These are phyloP conservation scores for Cyclotella atomus DNA, from an alignment of 108 stramenopile species.

Conservation along the genomic window DNA sequence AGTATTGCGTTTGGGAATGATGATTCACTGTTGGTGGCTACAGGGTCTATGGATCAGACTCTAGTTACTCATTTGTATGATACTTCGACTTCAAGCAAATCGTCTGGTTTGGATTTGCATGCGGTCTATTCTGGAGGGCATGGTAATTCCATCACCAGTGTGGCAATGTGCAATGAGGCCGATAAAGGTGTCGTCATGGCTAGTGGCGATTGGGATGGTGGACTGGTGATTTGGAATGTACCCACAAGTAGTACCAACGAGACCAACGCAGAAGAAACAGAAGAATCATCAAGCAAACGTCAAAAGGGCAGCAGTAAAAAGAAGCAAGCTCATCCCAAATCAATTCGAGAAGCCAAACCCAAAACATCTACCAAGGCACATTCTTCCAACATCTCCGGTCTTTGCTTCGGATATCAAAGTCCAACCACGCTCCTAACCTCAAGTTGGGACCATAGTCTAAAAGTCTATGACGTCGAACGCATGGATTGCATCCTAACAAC, in stretches of 20 bases:
- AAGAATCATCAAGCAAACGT: slow-evolving; percentile 6
- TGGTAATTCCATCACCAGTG: slow-evolving; percentile 56
- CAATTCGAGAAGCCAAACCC: slow-evolving; percentile 45
- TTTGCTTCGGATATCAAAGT: slow-evolving; percentile 61
- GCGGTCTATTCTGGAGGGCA: slow-evolving; percentile 55
- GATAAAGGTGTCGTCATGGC: slow-evolving; percentile 39
- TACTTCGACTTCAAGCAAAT: slow-evolving; percentile 6
- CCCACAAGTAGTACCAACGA: slow-evolving; percentile 1
- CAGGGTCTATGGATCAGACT: slow-evolving; percentile 85
- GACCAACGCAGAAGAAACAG: slow-evolving; percentile 7
- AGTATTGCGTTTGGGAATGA: slow-evolving; percentile 5
- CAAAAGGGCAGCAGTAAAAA: slow-evolving; percentile 19
- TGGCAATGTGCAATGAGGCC: slow-evolving; percentile 43
- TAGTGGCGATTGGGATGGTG: slow-evolving; percentile 85
- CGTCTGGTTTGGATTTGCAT: slow-evolving; percentile 19
- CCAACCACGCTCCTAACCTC: slow-evolving; percentile 59
- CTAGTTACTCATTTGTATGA: slow-evolving; percentile 55
- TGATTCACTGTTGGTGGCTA: slow-evolving; percentile 51
- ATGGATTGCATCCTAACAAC: slow-evolving; percentile 81
- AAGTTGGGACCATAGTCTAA: slow-evolving; percentile 85
- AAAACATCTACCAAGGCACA: slow-evolving; percentile 61
- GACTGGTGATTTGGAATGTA: slow-evolving; percentile 70
- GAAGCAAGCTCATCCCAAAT: background rate
- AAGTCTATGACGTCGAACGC: slow-evolving; percentile 74
- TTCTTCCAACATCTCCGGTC: slow-evolving; percentile 74